phyloP scores from a whole-genome alignment of 1,284 basidiomycete genomes.

The Trametes versicolor region DNA sequence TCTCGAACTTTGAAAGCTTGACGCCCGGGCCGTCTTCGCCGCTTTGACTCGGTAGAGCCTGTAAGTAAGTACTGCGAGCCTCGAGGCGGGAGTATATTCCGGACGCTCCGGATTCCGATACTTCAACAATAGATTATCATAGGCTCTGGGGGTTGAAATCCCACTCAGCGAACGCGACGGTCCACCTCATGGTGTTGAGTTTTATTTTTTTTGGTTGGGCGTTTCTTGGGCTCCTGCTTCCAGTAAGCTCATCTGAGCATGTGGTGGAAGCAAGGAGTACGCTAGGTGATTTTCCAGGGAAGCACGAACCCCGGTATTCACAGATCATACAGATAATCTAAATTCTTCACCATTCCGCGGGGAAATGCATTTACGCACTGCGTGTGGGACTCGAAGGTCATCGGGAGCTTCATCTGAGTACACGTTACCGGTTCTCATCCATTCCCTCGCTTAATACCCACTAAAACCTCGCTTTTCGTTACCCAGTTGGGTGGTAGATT shows the following conservation, averaged over 20 bases:
- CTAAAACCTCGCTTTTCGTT: constrained; percentile 35
- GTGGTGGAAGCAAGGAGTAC: constrained; percentile 4
- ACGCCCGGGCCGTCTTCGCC: not conserved
- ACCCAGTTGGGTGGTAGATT: constrained; percentile 22
- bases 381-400: constrained; percentile 26
- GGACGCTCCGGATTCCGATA: too few relatives aligned
- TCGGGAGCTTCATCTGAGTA: not conserved
- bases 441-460: constrained; percentile 35
- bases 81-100: too few relatives aligned
- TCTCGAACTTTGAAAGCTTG: not conserved
- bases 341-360: too few relatives aligned
- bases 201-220: constrained; percentile 25
- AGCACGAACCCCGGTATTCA: not conserved
- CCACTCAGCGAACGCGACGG: too few relatives aligned
- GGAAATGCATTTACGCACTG: constrained; percentile 32
- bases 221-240: not conserved
- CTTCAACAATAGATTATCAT: too few relatives aligned
- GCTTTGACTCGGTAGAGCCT: too few relatives aligned
- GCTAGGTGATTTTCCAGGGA: not conserved
- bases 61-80: too few relatives aligned
- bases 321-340: too few relatives aligned
- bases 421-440: constrained; percentile 1
- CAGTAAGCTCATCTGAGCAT: constrained; percentile 7
- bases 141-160: too few relatives aligned
- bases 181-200: too few relatives aligned